phyloP scores from a whole-genome alignment of 2,329 filamentous ascomycete species.

The Paraphaeosphaeria sporulosa region DNA sequence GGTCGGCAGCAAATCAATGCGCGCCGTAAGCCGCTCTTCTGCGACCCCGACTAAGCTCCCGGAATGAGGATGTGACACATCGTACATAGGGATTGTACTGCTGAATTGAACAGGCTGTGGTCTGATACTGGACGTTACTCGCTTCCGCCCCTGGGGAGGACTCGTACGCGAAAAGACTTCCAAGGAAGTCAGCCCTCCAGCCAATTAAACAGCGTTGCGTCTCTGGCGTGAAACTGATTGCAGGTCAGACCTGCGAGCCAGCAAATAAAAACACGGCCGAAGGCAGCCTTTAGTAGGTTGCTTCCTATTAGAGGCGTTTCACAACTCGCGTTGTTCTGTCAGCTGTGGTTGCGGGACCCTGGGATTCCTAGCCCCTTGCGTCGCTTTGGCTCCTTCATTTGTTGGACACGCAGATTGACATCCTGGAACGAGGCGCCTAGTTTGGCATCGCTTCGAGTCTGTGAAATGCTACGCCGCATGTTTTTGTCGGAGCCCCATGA shows the following conservation, averaged over 20 bases:
- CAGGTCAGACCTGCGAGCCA: not conserved
- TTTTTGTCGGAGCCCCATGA: conserved; percentile 22
- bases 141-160: not conserved
- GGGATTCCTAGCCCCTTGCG: conserved; percentile 12
- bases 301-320: conserved; percentile 2
- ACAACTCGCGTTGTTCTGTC: conserved; percentile 2
- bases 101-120: not conserved
- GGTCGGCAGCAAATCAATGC: not conserved
- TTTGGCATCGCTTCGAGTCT: not conserved
- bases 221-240: not conserved
- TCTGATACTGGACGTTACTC: not conserved
- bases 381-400: conserved; percentile 1
- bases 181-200: not conserved
- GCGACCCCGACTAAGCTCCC: not conserved
- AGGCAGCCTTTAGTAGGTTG: not conserved
- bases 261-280: not conserved
- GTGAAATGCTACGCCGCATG: conserved; percentile 8
- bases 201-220: not conserved
- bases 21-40: not conserved
- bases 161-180: not conserved
- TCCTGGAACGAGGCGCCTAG: conserved; percentile 4
- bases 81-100: not conserved
- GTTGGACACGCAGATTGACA: not conserved
- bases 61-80: conserved; percentile 1
- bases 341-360: conserved; percentile 1